Base-by-base conservation (phyloP, 148 eudicot species). In the Diospyros kaki region DNA sequence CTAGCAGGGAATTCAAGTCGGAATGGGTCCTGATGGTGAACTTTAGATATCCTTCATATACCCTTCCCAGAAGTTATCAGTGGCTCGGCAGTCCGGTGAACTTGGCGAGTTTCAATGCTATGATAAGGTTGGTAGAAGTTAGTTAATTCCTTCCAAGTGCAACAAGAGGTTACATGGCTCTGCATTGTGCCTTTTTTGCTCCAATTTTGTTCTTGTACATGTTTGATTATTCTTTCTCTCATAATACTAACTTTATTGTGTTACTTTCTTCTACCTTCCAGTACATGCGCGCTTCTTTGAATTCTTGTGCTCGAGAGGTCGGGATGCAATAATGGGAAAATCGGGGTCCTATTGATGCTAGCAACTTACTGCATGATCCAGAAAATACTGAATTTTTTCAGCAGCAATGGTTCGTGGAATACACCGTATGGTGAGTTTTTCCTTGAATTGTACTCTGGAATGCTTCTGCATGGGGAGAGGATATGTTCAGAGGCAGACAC, bases 11-110 rank as follows among this genome's bases (percentile, higher is more conserved):
- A 69, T 86, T 78, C 89, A 86, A 82, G 83, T 86, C 73, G 87
- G 89, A 54, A 82, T 86, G 85, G 87, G 89, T 63, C 89, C 89
- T 39, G 80, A 69, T 48, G 87, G 89, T 56, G 87, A 86, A 69
- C 73, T 86, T 86, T 15, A 82, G 89, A 78, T 86, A 86, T 66
- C 89, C 87, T 50, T 81, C 89, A 11, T 81, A 69, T 81, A 69
- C 77, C 82, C 83, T 62, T 71, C 79, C 18, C 80, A 73, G 41
- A 84, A 86, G 79, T 56, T 75, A n/a, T 46, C 83, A 38, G 70
- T 82, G 86, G 52, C 81, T 68, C 74, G 69, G 84, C 78, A 77
- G 41, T 73, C 79, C 52, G 77, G 75, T 73, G 87, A 83, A 72
- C 79, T 84, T 53, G 87, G 88, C 58, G 86, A 84, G 61, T 87